phyloP scores from a whole-genome alignment of 768 basidiomycete genomes.

The Rhizopogon rudus region DNA sequence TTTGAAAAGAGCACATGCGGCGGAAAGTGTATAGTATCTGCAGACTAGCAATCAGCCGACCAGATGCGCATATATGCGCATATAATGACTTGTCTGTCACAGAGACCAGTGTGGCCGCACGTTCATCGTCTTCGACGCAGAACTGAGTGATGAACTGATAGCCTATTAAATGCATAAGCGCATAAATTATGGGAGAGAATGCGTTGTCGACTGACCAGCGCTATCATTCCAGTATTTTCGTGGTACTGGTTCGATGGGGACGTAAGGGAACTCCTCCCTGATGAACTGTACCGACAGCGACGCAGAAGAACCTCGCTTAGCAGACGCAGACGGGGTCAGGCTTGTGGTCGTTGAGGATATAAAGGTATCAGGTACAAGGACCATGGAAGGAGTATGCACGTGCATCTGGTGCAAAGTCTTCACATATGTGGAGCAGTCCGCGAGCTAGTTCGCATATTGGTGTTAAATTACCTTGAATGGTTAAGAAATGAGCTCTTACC shows the following conservation, averaged over 20 bases:
- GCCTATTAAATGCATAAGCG: neutral
- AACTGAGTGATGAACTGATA: conserved; percentile 79
- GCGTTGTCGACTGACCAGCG: conserved; percentile 43
- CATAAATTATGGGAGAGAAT: neutral
- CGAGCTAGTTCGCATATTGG: conserved; percentile 43
- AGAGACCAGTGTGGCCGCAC: conserved; percentile 74
- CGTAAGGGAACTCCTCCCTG: conserved; percentile 65
- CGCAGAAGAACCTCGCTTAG: conserved; percentile 37
- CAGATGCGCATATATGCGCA: conserved; percentile 6
- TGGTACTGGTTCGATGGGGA: conserved; percentile 63
- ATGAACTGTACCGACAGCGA: conserved; percentile 71
- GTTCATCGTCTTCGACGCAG: conserved; percentile 75
- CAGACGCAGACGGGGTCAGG: conserved; percentile 25
- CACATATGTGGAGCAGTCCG: conserved; percentile 85
- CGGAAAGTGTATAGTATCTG: conserved; percentile 88
- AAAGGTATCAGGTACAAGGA: conserved; percentile 83
- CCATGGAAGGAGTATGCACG: conserved; percentile 60
- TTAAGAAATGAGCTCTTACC: conserved; percentile 33
- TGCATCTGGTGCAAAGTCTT: conserved; percentile 87
- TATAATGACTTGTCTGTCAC: conserved; percentile 72
- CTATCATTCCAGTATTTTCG: conserved; percentile 86
- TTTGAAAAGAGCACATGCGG: conserved; percentile 84
- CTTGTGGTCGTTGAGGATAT: conserved; percentile 52
- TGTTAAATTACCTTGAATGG: neutral
- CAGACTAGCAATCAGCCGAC: neutral